These are phyloP conservation scores for Xylogone sp. DNA, from an alignment of 2,329 filamentous ascomycete genomes.

Conservation along the genomic window DNA sequence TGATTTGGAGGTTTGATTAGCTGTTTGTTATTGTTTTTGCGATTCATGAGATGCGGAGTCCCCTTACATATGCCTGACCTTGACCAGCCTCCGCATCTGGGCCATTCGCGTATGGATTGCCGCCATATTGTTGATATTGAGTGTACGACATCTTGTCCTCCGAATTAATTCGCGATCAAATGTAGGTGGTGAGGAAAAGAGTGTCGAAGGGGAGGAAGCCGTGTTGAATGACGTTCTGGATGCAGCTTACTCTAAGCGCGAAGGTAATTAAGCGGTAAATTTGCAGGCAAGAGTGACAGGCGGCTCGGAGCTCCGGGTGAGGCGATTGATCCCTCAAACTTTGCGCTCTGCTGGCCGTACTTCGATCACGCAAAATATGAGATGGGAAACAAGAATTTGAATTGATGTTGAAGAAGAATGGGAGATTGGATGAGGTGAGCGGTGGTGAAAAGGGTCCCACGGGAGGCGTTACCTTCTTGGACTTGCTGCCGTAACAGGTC, in stretches of 20 bases:
- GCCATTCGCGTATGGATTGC: constrained; percentile 59
- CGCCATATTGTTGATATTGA: constrained; percentile 49
- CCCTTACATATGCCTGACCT: constrained; percentile 21
- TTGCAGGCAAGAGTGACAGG: background rate
- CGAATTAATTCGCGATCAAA: constrained; percentile 17
- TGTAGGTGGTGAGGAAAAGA: background rate
- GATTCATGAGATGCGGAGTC: background rate
- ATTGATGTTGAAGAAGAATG: background rate
- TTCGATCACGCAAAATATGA: background rate
- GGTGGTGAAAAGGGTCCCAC: background rate
- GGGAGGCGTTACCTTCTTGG: background rate
- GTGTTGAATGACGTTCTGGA: background rate
- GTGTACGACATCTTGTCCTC: constrained; percentile 54
- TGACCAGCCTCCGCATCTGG: constrained; percentile 35
- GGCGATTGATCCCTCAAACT: background rate
- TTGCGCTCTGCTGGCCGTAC: background rate
- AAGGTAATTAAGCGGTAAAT: background rate
- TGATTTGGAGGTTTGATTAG: constrained; percentile 2
- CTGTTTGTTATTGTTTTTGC: background rate
- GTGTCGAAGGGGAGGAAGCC: background rate
- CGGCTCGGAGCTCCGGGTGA: background rate
- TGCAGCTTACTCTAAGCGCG: background rate
- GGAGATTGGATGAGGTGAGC: too few species aligned
- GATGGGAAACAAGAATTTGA: background rate
- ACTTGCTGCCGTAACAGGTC: background rate